These are phyloP conservation scores for Apiotrichum gracile DNA, from an alignment of 1,284 basidiomycete species.

Conservation along the genomic window DNA sequence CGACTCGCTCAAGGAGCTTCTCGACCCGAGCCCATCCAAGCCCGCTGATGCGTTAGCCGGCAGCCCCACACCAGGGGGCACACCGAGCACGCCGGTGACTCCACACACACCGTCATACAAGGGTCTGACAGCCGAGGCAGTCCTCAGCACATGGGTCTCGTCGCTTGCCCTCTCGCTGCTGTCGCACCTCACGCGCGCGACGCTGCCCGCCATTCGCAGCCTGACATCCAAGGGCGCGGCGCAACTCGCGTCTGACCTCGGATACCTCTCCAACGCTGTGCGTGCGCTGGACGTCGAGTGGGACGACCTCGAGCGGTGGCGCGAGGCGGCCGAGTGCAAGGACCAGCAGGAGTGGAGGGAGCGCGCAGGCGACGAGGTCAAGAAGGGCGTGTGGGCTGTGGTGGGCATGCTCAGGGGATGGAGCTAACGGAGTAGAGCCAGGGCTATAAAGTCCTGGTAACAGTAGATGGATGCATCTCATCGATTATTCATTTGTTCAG, in stretches of 20 bases:
- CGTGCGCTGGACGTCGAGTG: conserved; percentile 80
- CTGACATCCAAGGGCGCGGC: conserved; percentile 64
- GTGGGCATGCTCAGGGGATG: conserved; percentile 8
- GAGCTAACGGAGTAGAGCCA: background rate
- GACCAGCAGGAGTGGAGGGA: conserved; percentile 50
- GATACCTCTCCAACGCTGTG: conserved; percentile 85
- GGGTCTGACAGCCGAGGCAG: conserved; percentile 57
- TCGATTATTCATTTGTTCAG: too few relatives aligned
- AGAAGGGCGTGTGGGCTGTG: conserved; percentile 9
- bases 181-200: conserved; percentile 59
- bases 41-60: conserved; percentile 7
- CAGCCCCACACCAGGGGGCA: background rate
- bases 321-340: conserved; percentile 57
- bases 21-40: conserved; percentile 47
- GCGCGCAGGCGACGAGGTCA: conserved; percentile 10
- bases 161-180: conserved; percentile 77
- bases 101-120: conserved; percentile 4
- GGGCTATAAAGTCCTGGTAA: too few relatives aligned
- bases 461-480: too few relatives aligned
- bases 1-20: conserved; percentile 51
- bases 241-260: conserved; percentile 81
- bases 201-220: conserved; percentile 58
- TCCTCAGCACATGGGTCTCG: conserved; percentile 82
- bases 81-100: background rate
- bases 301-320: conserved; percentile 68